Evolutionary conservation across 2,329 filamentous ascomycete genomes (phyloP).

Genomic region (Exophiala spinifera): DNA sequence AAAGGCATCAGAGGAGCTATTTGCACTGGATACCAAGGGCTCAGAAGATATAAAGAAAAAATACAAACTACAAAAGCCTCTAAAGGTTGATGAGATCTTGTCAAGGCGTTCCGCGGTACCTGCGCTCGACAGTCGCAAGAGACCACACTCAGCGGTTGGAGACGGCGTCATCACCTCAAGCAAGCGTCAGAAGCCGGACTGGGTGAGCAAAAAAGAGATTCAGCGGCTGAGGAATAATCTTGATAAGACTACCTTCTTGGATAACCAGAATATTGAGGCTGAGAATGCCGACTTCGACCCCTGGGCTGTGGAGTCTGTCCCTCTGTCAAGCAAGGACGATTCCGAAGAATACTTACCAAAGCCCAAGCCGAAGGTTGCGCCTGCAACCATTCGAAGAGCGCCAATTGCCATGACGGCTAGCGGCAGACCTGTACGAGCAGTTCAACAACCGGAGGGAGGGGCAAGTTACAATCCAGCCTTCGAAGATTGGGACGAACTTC

Average conservation of each 20-base stretch:
- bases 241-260: conserved; percentile 30
- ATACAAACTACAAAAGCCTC: conserved; percentile 67
- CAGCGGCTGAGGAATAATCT: conserved; percentile 61
- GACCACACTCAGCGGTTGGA: conserved; percentile 64
- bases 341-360: conserved; percentile 65
- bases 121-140: conserved; percentile 74
- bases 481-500: conserved; percentile 75
- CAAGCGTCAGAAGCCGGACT: conserved; percentile 75
- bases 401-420: conserved; percentile 79
- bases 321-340: conserved; percentile 35
- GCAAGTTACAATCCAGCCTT: conserved; percentile 92
- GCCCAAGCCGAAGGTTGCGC: conserved; percentile 64
- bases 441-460: conserved; percentile 74
- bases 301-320: conserved; percentile 59
- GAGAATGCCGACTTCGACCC: conserved; percentile 67
- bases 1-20: conserved; percentile 77
- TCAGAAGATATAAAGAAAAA: conserved; percentile 64
- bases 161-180: conserved; percentile 66
- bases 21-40: conserved; percentile 74
- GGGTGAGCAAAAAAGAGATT: conserved; percentile 82
- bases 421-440: conserved; percentile 74
- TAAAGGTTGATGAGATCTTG: conserved; percentile 91
- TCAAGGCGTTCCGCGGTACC: conserved; percentile 77
- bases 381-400: conserved; percentile 69
- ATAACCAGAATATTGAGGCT: conserved; percentile 45